Evolutionary conservation across 768 basidiomycete genomes (phyloP).

Genomic region (Cyathus striatus): DNA sequence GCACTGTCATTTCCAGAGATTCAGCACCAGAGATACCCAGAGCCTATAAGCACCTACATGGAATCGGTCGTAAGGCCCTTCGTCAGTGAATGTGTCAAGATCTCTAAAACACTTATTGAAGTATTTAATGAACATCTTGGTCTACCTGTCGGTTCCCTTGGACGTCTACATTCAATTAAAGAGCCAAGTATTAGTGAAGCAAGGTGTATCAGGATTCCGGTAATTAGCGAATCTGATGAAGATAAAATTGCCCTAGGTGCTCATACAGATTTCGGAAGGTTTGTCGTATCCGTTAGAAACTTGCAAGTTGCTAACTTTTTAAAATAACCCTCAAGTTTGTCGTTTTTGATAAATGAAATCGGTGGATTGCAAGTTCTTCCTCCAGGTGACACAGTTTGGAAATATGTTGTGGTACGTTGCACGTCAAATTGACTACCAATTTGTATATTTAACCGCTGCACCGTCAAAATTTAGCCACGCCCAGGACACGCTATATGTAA

Average conservation of each 20-base stretch:
- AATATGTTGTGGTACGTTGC: conserved; percentile 49
- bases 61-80: conserved; percentile 41
- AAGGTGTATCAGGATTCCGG: conserved; percentile 43
- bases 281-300: conserved; percentile 14
- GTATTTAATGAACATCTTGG: conserved; percentile 50
- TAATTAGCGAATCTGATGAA: conserved; percentile 14
- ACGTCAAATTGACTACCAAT: too few relatives aligned
- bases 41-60: conserved; percentile 44
- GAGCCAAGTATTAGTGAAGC: conserved; percentile 50
- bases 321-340: conserved; percentile 31
- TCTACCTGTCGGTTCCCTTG: conserved; percentile 42
- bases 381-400: conserved; percentile 53
- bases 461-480: conserved; percentile 30
- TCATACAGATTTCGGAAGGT: conserved; percentile 65
- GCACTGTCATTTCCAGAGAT: conserved; percentile 48
- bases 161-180: conserved; percentile 31
- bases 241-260: conserved; percentile 36
- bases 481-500: conserved; percentile 53
- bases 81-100: conserved; percentile 43
- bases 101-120: conserved; percentile 44
- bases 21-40: conserved; percentile 49
- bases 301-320: too few relatives aligned
- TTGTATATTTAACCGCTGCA: too few relatives aligned
- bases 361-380: conserved; percentile 63
- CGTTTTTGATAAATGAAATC: conserved; percentile 58